Percentiles rank a stretch among this genome's conserved stretches.
Evolutionary conservation across 2,329 filamentous ascomycete species (phyloP).

Genomic region (Talaromyces sp.): DNA sequence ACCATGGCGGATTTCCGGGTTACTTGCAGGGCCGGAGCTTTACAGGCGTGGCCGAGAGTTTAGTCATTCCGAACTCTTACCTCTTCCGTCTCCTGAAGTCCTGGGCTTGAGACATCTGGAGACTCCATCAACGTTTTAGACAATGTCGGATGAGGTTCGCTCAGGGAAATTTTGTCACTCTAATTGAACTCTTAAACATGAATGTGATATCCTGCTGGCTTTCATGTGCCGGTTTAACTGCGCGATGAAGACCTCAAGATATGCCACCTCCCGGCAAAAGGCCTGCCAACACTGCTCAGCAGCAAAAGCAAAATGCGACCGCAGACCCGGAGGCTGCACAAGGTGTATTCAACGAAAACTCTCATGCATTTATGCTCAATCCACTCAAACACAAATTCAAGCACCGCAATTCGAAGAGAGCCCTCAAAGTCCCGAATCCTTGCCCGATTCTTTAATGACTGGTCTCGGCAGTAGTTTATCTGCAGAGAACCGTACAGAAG

Average conservation of each 20-base stretch:
- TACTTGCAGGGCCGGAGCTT: no score
- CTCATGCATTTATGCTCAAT: conserved; percentile 8
- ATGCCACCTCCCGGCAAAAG: conserved; percentile 19
- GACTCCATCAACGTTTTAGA: no score
- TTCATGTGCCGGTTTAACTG: neutral
- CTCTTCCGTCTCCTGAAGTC: no score
- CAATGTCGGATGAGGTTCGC: no score
- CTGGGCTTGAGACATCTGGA: no score
- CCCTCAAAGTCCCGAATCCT: neutral
- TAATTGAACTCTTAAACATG: no score
- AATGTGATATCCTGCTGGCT: no score
- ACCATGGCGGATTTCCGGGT: no score
- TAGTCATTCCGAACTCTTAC: no score
- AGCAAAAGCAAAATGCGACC: conserved; percentile 22
- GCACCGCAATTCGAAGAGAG: neutral
- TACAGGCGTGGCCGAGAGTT: no score
- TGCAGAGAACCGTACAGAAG: neutral
- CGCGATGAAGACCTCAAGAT: conserved; percentile 16
- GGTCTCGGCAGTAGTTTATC: neutral
- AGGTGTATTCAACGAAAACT: conserved; percentile 14
- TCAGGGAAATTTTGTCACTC: no score
- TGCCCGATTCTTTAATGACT: neutral
- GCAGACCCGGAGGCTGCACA: conserved; percentile 6
- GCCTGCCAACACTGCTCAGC: conserved; percentile 17
- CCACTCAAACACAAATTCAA: neutral